phyloP scores from a whole-genome alignment of 2,329 filamentous ascomycete genomes.

The Ceratocystis destructans region DNA sequence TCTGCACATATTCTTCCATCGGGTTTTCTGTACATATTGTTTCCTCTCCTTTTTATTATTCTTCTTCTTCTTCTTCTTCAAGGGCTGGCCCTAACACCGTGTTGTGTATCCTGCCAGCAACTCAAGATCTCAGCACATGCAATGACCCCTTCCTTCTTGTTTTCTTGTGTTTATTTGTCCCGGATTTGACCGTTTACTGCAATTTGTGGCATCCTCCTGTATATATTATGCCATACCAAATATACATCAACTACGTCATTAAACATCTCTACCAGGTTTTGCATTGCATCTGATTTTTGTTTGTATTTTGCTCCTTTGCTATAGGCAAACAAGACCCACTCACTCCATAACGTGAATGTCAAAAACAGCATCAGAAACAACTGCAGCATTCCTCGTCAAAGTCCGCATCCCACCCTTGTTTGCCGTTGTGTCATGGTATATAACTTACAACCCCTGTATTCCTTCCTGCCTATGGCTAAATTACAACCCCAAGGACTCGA shows the following conservation, averaged over 20 bases:
- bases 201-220: background rate
- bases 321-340: no score
- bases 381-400: background rate
- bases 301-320: no score
- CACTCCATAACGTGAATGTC: background rate
- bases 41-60: background rate
- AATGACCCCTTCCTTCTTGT: background rate
- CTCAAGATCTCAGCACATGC: background rate
- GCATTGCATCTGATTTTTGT: background rate
- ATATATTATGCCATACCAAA: background rate
- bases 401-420: background rate
- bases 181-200: background rate
- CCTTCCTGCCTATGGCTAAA: background rate
- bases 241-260: background rate
- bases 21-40: slow-evolving; percentile 5
- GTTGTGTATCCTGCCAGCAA: background rate
- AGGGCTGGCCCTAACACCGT: background rate
- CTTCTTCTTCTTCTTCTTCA: background rate
- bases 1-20: slow-evolving; percentile 1
- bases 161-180: background rate
- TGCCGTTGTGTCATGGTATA: background rate
- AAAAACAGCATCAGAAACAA: background rate
- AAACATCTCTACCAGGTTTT: background rate
- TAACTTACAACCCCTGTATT: background rate
- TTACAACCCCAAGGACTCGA: background rate